A percentile compares a stretch with the other conserved stretches of the same genome.
These are phyloP conservation scores for Colletotrichum tamarilloi DNA, from an alignment of 2,329 filamentous ascomycete genomes.

Conservation along the genomic window DNA sequence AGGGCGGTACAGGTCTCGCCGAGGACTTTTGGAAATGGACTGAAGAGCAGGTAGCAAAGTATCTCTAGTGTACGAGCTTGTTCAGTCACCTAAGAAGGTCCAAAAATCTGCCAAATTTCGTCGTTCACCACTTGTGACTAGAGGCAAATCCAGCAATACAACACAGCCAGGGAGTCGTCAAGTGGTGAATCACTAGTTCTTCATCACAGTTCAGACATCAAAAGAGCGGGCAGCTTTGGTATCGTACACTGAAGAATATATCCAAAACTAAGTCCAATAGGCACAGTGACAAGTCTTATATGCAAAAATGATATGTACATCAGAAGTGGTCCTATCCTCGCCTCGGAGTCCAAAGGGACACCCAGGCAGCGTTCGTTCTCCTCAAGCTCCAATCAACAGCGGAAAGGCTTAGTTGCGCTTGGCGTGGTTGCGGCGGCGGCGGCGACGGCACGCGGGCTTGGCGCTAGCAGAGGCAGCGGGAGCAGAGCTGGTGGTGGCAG, in stretches of 20 bases:
- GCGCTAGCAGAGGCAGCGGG: conserved; percentile 13
- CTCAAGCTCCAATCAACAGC: background rate
- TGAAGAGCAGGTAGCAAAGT: conserved; percentile 48
- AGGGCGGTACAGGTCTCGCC: conserved; percentile 51
- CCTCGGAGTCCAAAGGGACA: background rate
- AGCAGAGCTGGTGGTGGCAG: conserved; percentile 10
- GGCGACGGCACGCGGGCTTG: conserved; percentile 32
- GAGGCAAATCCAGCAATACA: background rate
- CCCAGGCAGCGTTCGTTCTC: background rate
- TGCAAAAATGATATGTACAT: conserved; percentile 32
- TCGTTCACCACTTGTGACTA: background rate
- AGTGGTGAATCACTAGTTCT: background rate
- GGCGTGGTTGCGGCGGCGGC: conserved; percentile 29
- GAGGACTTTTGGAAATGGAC: conserved; percentile 55
- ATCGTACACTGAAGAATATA: conserved; percentile 23
- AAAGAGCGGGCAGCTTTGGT: background rate
- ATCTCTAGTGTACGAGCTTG: background rate
- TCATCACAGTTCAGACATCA: background rate
- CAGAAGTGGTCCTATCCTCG: conserved; percentile 10
- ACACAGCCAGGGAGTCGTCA: background rate
- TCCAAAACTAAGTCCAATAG: conserved; percentile 25
- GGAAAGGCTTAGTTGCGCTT: conserved; percentile 20
- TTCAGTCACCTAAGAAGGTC: background rate
- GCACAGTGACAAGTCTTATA: conserved; percentile 23
- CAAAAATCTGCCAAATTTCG: too few relatives aligned